These are phyloP conservation scores for Drechslerella coelobrocha DNA, from an alignment of 2,329 filamentous ascomycete genomes.

Conservation along the genomic window DNA sequence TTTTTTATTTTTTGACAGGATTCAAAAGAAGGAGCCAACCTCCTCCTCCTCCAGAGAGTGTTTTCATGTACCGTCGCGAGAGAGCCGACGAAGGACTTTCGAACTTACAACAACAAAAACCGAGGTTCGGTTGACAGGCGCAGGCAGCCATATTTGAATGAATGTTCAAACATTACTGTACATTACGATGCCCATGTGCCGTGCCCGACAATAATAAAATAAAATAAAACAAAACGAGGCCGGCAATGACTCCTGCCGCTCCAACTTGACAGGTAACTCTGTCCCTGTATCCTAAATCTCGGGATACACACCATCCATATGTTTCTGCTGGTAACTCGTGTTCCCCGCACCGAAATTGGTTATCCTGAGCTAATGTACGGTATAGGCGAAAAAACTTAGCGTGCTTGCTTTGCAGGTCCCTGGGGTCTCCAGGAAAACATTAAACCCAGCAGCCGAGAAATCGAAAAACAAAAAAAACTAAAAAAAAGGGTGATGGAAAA, in stretches of 20 bases:
- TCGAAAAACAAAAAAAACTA: too few relatives aligned
- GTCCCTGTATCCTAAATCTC: slow-evolving; percentile 5
- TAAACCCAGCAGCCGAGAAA: slow-evolving; percentile 44
- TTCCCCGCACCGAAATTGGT: slow-evolving; percentile 47
- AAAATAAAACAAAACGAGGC: neutral
- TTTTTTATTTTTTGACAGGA: too few relatives aligned
- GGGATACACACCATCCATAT: slow-evolving; percentile 17
- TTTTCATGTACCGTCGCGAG: too few relatives aligned
- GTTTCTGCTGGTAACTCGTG: neutral
- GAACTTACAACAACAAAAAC: neutral
- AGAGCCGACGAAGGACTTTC: neutral
- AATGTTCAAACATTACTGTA: slow-evolving; percentile 20
- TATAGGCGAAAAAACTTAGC: slow-evolving; percentile 40
- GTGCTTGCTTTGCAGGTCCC: slow-evolving; percentile 27
- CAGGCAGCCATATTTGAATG: neutral
- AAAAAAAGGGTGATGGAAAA: too few relatives aligned
- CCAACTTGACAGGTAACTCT: slow-evolving; percentile 16
- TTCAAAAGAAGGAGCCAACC: neutral
- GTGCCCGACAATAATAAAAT: slow-evolving; percentile 32
- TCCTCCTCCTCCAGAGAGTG: too few relatives aligned
- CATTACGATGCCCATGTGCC: slow-evolving; percentile 39
- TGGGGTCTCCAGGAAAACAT: slow-evolving; percentile 32
- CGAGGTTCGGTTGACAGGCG: neutral
- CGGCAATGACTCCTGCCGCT: slow-evolving; percentile 4
- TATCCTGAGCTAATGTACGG: slow-evolving; percentile 2